Percentiles rank a stretch among this genome's conserved stretches.
phyloP scores from a whole-genome alignment of 768 basidiomycete genomes.

The Tylopilus cervinicoccineus region DNA sequence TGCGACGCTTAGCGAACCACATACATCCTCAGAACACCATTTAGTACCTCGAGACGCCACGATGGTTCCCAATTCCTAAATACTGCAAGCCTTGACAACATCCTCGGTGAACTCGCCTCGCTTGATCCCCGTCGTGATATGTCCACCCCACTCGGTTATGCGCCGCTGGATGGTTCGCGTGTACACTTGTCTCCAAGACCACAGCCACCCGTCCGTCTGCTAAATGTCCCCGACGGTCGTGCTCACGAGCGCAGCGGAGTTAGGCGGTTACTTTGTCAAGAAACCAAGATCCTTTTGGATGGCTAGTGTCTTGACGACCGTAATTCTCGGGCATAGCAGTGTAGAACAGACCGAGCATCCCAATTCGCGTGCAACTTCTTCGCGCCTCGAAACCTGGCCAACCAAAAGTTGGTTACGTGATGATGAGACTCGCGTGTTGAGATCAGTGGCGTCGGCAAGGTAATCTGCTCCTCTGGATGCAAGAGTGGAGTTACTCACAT shows the following conservation, averaged over 20 bases:
- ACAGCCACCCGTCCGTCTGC: constrained; percentile 1
- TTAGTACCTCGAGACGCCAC: not conserved
- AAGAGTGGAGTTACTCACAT: not conserved
- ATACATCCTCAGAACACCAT: not conserved
- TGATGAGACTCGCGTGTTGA: not conserved
- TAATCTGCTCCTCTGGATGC: not conserved
- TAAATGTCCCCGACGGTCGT: not conserved
- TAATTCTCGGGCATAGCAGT: not conserved
- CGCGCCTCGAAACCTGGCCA: not conserved
- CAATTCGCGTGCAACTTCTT: not conserved
- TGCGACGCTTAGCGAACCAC: not conserved
- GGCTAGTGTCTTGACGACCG: too few relatives aligned
- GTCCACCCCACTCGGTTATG: not conserved
- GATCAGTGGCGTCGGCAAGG: constrained; percentile 15
- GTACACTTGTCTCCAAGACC: constrained; percentile 3
- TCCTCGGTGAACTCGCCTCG: not conserved
- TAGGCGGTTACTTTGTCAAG: not conserved
- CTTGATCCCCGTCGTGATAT: not conserved
- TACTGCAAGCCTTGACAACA: not conserved
- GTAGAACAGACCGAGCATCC: not conserved
- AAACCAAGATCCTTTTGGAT: not conserved
- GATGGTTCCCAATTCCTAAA: constrained; percentile 3
- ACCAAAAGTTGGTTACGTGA: constrained; percentile 11
- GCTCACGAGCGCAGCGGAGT: not conserved
- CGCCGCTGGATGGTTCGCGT: not conserved